Conservation (phyloP, 2,329 filamentous ascomycete genomes). For the Cytospora mali region DNA sequence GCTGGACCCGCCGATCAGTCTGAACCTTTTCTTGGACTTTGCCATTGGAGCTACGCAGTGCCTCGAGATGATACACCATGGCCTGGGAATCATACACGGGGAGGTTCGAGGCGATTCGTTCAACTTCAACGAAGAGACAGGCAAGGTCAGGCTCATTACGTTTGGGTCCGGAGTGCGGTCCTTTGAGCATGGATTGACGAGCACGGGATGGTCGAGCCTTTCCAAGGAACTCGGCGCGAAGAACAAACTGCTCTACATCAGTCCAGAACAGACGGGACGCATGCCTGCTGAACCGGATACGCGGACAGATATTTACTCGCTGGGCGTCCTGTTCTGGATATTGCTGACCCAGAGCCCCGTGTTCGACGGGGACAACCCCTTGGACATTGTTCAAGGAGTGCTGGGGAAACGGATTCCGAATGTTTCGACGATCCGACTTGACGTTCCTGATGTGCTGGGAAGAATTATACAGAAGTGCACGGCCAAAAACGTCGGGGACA, state of each 20-base stretch:
- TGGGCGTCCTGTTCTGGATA: conserved; percentile 88
- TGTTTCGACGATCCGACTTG: conserved; percentile 75
- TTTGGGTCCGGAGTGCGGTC: conserved; percentile 85
- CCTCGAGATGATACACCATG: conserved; percentile 88
- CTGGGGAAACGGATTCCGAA: conserved; percentile 76
- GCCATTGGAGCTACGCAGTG: conserved; percentile 87
- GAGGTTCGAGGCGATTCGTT: conserved; percentile 91
- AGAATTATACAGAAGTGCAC: conserved; percentile 91
- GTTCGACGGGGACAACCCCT: conserved; percentile 76
- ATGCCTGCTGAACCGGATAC: conserved; percentile 91
- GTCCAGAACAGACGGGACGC: conserved; percentile 90
- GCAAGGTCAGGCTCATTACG: conserved; percentile 76
- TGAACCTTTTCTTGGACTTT: conserved; percentile 84
- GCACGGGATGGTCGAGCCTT: conserved; percentile 81
- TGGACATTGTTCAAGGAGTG: conserved; percentile 91
- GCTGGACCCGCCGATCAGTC: conserved; percentile 63
- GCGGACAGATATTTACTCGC: conserved; percentile 89
- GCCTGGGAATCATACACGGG: conserved; percentile 82
- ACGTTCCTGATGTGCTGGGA: conserved; percentile 81
- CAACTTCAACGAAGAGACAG: conserved; percentile 74
- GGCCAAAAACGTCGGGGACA: conserved; percentile 81
- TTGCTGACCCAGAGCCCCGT: conserved; percentile 78
- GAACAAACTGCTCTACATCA: conserved; percentile 88
- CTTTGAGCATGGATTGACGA: conserved; percentile 86
- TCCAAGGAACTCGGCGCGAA: conserved; percentile 84